Conservation (phyloP, 1,139 yeast genomes). For the Arxiozyma slooffiae region DNA sequence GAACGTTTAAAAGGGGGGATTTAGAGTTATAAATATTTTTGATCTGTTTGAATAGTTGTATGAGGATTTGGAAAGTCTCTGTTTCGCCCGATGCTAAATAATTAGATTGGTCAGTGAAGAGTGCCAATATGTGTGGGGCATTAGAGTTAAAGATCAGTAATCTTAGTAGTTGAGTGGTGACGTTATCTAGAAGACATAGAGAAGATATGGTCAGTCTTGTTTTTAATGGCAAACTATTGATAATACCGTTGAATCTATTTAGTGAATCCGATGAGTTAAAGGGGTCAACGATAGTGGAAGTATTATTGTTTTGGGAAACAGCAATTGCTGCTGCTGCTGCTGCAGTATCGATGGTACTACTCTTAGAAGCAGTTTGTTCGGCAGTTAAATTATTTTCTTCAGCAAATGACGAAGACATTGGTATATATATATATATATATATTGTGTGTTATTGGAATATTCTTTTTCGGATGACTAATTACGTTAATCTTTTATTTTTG, state of each 20-base stretch:
- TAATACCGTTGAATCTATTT: constrained; percentile 18
- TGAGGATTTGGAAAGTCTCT: constrained; percentile 61
- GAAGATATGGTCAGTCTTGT: constrained; percentile 21
- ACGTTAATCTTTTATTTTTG: too few relatives aligned
- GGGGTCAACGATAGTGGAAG: background rate
- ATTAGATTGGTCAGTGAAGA: constrained; percentile 14
- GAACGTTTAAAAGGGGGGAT: constrained; percentile 50
- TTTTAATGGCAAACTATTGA: constrained; percentile 21
- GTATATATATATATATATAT: too few relatives aligned
- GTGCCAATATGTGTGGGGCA: constrained; percentile 21
- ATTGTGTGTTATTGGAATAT: too few relatives aligned
- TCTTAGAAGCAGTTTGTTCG: background rate
- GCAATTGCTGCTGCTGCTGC: background rate
- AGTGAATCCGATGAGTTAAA: constrained; percentile 10
- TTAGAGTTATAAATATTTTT: constrained; percentile 53
- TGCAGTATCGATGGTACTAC: background rate
- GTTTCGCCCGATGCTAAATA: constrained; percentile 39
- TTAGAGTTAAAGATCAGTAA: constrained; percentile 22
- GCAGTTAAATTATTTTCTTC: background rate
- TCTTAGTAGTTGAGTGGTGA: constrained; percentile 25
- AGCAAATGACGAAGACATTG: background rate
- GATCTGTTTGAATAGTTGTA: constrained; percentile 67
- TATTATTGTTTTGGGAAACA: background rate
- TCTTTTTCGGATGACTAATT: too few relatives aligned
- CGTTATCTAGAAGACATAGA: constrained; percentile 23